phyloP scores from a whole-genome alignment of 2,329 filamentous ascomycete species.

The Blastomyces emzantsi region DNA sequence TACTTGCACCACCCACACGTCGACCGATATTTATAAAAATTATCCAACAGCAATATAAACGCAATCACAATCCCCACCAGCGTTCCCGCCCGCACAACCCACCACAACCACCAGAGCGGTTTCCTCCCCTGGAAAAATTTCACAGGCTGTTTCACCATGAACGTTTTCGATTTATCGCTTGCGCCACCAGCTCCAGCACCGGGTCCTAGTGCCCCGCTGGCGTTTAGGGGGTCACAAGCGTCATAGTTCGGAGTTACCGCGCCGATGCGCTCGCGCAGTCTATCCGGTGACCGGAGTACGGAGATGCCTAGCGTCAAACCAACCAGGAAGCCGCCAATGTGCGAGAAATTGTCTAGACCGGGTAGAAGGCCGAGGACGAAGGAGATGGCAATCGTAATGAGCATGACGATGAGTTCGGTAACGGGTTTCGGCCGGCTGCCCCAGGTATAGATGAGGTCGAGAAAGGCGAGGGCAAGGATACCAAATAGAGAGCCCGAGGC shows the following conservation, averaged over 20 bases:
- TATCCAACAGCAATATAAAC: conserved; percentile 78
- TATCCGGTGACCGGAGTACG: conserved; percentile 78
- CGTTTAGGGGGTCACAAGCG: conserved; percentile 56
- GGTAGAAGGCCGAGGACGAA: conserved; percentile 89
- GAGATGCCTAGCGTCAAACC: conserved; percentile 79
- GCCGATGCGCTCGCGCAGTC: conserved; percentile 64
- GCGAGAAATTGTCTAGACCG: conserved; percentile 91
- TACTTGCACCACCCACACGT: conserved; percentile 92
- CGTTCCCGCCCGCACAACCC: conserved; percentile 70
- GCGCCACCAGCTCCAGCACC: conserved; percentile 6
- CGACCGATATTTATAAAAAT: conserved; percentile 73
- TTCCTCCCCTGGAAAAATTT: conserved; percentile 62
- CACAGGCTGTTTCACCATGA: conserved; percentile 51
- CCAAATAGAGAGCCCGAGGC: conserved; percentile 89
- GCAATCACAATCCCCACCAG: conserved; percentile 72
- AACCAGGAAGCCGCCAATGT: conserved; percentile 94
- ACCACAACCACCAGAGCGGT: conserved; percentile 96
- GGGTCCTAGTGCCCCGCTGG: conserved; percentile 38
- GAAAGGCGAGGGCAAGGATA: conserved; percentile 74
- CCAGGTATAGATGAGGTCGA: conserved; percentile 94
- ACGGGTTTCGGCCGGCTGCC: conserved; percentile 63
- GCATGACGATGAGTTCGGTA: conserved; percentile 78
- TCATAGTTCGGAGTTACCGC: conserved; percentile 35
- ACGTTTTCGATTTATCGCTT: conserved; percentile 41
- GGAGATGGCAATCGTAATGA: conserved; percentile 76